Conservation (phyloP, 495 filamentous ascomycete genomes). For the Aspergillus heteromorphus region DNA sequence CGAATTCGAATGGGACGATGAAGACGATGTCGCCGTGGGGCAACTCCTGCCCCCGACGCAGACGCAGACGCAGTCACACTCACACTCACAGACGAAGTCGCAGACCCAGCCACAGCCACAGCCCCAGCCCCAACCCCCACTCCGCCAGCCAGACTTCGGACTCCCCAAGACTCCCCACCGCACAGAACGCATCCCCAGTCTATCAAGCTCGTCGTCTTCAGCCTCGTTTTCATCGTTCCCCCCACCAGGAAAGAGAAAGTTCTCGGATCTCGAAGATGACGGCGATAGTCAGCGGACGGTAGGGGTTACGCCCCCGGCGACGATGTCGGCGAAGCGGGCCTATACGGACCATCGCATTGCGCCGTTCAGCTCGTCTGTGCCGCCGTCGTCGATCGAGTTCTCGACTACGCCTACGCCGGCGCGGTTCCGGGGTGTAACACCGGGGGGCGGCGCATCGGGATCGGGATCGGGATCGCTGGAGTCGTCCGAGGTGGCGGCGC, state of each 20-base stretch:
- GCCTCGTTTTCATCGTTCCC: background rate
- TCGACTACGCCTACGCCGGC: slow-evolving; percentile 47
- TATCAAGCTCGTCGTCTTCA: background rate
- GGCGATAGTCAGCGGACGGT: slow-evolving; percentile 16
- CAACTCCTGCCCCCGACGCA: too few relatives aligned
- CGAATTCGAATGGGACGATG: slow-evolving; percentile 42
- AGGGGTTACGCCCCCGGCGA: slow-evolving; percentile 10
- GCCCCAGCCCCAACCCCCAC: background rate
- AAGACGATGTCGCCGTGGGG: slow-evolving; percentile 1
- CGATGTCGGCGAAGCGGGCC: background rate
- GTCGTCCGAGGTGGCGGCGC: slow-evolving; percentile 45
- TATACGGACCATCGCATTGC: background rate
- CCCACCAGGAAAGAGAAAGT: slow-evolving; percentile 51
- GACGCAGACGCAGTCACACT: too few relatives aligned
- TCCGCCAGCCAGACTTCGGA: slow-evolving; percentile 23
- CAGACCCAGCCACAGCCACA: too few relatives aligned
- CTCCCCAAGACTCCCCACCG: slow-evolving; percentile 7
- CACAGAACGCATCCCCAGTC: background rate
- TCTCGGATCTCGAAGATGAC: slow-evolving; percentile 31
- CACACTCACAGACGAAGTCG: too few relatives aligned
- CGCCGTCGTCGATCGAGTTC: slow-evolving; percentile 29
- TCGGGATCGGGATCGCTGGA: slow-evolving; percentile 15
- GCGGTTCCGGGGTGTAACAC: slow-evolving; percentile 37
- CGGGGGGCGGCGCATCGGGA: slow-evolving; percentile 5
- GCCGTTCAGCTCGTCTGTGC: background rate